Conservation (phyloP, 768 basidiomycete genomes). For the Suillus luteus region DNA sequence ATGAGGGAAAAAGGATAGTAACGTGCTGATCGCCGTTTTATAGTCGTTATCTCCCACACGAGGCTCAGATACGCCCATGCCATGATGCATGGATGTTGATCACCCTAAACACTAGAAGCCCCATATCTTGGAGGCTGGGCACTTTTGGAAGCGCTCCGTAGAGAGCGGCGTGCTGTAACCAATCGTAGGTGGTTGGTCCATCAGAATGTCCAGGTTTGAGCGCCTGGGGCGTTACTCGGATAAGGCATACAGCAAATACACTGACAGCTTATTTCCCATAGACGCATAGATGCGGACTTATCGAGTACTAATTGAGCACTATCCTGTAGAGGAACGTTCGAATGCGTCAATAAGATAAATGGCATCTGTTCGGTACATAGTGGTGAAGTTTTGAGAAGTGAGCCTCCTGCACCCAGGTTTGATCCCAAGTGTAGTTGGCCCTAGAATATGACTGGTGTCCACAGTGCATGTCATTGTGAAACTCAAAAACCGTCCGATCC, state of each 20-base stretch:
- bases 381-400: background rate
- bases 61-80: slow-evolving; percentile 4
- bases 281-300: background rate
- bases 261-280: background rate
- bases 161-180: background rate
- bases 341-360: background rate
- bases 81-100: background rate
- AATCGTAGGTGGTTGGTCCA: background rate
- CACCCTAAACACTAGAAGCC: background rate
- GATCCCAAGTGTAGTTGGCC: too few species aligned
- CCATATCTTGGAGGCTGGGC: background rate
- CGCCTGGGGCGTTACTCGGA: background rate
- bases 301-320: background rate
- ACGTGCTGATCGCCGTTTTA: background rate
- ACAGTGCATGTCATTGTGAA: background rate
- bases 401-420: background rate
- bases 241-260: background rate
- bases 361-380: background rate
- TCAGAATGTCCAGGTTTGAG: background rate
- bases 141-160: background rate
- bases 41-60: slow-evolving; percentile 1
- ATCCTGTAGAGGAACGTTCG: background rate
- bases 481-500: too few species aligned
- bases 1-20: background rate
- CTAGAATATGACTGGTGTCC: background rate